A percentile compares a stretch with the other conserved stretches of the same genome.
Conservation (phyloP, 129 eudicot genomes). For the sunflower (Helianthus annuus) region HanXRQr2.0-SUNRISE NC_035445.2:164462469-164462968, state of each 20-base stretch:
- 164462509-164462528: conserved; percentile 60
- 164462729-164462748: conserved; percentile 37
- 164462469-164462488: conserved; percentile 54
- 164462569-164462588: not conserved
- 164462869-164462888: conserved; percentile 33
- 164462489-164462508: conserved; percentile 63
- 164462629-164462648: conserved; percentile 19
- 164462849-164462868: not conserved
- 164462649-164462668: conserved; percentile 30
- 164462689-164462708: conserved; percentile 79
- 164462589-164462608: too few species aligned
- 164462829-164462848: conserved; percentile 45
- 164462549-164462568: conserved; percentile 64
- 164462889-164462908: conserved; percentile 58
- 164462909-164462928: conserved; percentile 49
- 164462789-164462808: conserved; percentile 51
- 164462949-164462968: conserved; percentile 67
- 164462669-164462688: conserved; percentile 85
- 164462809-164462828: conserved; percentile 49
- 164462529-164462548: conserved; percentile 44
- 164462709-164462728: conserved; percentile 67
- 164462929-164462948: conserved; percentile 59
- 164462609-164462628: not conserved
- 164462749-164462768: conserved; percentile 50
- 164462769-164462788: conserved; percentile 49